Conservation (phyloP, 169 alveolate genomes). For the Cryptosporidium viatorum region DNA sequence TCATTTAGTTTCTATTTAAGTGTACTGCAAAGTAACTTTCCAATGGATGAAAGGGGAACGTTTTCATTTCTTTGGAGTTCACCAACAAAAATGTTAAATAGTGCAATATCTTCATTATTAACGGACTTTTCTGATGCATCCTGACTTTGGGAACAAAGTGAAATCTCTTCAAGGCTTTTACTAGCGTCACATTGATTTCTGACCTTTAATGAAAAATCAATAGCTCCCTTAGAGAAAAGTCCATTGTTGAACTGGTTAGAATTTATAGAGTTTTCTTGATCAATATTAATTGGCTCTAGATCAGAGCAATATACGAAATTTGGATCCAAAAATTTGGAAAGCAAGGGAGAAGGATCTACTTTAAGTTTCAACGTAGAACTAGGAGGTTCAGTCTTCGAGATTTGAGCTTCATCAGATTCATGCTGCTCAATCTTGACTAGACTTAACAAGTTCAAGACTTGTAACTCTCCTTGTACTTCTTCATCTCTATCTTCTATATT, state of each 20-base stretch:
- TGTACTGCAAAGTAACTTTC: constrained; percentile 61
- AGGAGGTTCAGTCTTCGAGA: background rate
- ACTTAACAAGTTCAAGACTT: constrained; percentile 50
- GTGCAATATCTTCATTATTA: constrained; percentile 55
- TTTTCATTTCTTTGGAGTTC: constrained; percentile 68
- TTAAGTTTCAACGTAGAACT: background rate
- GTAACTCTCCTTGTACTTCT: constrained; percentile 63
- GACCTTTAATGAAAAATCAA: background rate
- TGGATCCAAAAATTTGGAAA: constrained; percentile 51
- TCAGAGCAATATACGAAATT: constrained; percentile 10
- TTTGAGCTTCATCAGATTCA: background rate
- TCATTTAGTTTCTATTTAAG: constrained; percentile 14
- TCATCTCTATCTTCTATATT: constrained; percentile 40
- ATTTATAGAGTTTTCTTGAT: background rate
- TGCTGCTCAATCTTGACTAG: constrained; percentile 18
- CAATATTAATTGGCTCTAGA: background rate
- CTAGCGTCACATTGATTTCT: constrained; percentile 52
- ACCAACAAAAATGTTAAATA: constrained; percentile 64
- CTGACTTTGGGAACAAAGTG: background rate
- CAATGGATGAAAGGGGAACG: constrained; percentile 55
- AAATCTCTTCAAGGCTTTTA: constrained; percentile 43
- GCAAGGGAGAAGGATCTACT: constrained; percentile 54
- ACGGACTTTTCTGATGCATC: background rate
- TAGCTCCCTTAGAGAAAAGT: constrained; percentile 24
- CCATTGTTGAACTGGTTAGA: background rate